A percentile compares a stretch with the other conserved stretches of the same genome.
These are phyloP conservation scores for Pisolithus tinctorius DNA, from an alignment of 768 basidiomycete genomes.

Conservation along the genomic window DNA sequence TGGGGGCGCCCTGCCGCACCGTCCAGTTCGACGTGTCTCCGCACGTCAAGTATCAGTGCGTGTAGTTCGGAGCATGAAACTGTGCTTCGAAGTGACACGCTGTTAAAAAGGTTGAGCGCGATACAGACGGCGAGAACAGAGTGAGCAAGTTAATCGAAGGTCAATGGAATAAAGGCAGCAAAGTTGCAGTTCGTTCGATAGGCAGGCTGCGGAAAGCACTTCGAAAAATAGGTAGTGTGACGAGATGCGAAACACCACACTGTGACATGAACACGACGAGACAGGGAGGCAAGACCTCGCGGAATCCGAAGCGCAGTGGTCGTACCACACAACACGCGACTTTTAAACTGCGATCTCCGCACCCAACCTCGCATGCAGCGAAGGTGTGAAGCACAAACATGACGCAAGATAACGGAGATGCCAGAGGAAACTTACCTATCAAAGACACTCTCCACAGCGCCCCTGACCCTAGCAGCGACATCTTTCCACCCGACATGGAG, in stretches of 20 bases:
- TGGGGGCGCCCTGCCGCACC: slow-evolving; percentile 28
- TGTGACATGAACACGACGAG: background rate
- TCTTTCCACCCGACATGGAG: slow-evolving; percentile 89
- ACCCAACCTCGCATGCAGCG: background rate
- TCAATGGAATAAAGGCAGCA: background rate
- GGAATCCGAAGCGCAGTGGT: too few species aligned
- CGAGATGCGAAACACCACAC: background rate
- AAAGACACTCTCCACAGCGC: slow-evolving; percentile 77
- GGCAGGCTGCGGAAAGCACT: background rate
- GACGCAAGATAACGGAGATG: background rate
- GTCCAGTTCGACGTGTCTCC: slow-evolving; percentile 71
- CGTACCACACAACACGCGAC: too few species aligned
- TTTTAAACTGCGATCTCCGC: too few species aligned
- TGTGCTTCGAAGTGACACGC: slow-evolving; percentile 78
- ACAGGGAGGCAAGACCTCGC: too few species aligned
- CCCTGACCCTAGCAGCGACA: slow-evolving; percentile 63
- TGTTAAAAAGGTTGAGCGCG: slow-evolving; percentile 19
- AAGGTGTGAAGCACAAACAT: background rate
- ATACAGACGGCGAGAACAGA: too few species aligned
- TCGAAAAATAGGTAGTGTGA: background rate
- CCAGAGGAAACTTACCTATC: slow-evolving; percentile 51
- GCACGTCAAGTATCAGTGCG: slow-evolving; percentile 62
- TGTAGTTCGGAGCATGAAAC: slow-evolving; percentile 66
- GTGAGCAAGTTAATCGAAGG: too few species aligned
- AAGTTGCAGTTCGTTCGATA: too few species aligned